Conservation (phyloP, 257 asterid genomes). For the Solanum rostratum region DNA sequence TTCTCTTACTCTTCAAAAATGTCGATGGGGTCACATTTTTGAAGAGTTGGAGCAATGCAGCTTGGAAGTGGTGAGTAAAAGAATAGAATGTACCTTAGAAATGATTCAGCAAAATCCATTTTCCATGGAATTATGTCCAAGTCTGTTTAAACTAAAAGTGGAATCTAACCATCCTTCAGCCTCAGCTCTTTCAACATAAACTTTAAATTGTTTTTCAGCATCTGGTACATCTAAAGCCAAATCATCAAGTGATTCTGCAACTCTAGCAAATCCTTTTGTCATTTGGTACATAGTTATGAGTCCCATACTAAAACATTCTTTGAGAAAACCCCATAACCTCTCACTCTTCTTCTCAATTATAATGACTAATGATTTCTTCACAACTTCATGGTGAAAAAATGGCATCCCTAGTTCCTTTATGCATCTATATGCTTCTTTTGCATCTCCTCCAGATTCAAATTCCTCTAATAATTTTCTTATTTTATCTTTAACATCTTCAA, state of each 20-base stretch:
- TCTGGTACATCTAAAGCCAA: slow-evolving; percentile 88
- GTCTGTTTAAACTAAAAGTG: slow-evolving; percentile 24
- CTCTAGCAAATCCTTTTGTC: slow-evolving; percentile 68
- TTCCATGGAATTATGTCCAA: slow-evolving; percentile 16
- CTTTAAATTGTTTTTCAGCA: slow-evolving; percentile 51
- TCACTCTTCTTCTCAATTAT: slow-evolving; percentile 70
- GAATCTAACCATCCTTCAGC: slow-evolving; percentile 69
- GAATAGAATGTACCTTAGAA: background rate
- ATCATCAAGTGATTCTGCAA: slow-evolving; percentile 65
- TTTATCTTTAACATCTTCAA: slow-evolving; percentile 82
- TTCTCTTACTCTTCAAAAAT: background rate
- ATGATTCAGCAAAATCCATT: slow-evolving; percentile 21
- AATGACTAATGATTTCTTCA: slow-evolving; percentile 54
- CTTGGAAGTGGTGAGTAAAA: background rate
- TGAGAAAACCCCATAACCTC: slow-evolving; percentile 50
- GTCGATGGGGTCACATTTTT: background rate
- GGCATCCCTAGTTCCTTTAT: slow-evolving; percentile 92
- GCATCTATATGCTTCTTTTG: slow-evolving; percentile 74
- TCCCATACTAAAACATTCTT: slow-evolving; percentile 65
- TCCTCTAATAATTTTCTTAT: slow-evolving; percentile 63
- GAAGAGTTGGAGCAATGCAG: background rate
- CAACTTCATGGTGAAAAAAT: slow-evolving; percentile 88
- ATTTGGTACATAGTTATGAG: slow-evolving; percentile 70
- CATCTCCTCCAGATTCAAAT: slow-evolving; percentile 72
- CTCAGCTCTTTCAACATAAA: slow-evolving; percentile 35